These are phyloP conservation scores for Gonapodya sp. DNA, from an alignment of 192 early-diverging fungal species.

Conservation along the genomic window DNA sequence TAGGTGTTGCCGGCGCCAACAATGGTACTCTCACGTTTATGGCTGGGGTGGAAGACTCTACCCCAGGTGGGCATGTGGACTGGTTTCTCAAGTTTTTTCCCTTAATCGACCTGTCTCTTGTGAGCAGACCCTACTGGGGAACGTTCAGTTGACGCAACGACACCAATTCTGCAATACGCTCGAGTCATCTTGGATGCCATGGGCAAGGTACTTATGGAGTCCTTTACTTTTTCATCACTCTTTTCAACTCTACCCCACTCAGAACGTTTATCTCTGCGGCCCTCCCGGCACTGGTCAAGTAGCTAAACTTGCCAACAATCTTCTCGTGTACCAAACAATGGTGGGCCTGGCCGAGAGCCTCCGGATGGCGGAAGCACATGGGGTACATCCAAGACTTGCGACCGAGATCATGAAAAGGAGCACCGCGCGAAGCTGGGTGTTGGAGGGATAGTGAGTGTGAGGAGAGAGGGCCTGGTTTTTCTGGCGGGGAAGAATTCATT, in stretches of 20 bases:
- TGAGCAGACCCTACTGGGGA: background rate
- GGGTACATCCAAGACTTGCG: background rate
- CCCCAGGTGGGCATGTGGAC: no score
- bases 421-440: background rate
- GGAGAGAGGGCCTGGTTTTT: background rate
- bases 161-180: background rate
- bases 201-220: background rate
- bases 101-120: background rate
- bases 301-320: background rate
- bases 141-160: background rate
- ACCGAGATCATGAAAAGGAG: background rate
- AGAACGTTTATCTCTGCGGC: background rate
- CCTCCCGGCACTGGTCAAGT: background rate
- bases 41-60: background rate
- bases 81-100: no score
- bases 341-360: background rate
- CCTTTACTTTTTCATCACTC: background rate
- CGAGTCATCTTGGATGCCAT: background rate
- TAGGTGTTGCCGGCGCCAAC: background rate
- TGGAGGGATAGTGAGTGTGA: background rate
- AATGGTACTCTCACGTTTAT: conserved; percentile 4
- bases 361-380: background rate
- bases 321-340: background rate
- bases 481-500: background rate
- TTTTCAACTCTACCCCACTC: background rate